Evolutionary conservation across 169 alveolate species (phyloP).

Genomic region (Cryptosporidium baileyi): DNA sequence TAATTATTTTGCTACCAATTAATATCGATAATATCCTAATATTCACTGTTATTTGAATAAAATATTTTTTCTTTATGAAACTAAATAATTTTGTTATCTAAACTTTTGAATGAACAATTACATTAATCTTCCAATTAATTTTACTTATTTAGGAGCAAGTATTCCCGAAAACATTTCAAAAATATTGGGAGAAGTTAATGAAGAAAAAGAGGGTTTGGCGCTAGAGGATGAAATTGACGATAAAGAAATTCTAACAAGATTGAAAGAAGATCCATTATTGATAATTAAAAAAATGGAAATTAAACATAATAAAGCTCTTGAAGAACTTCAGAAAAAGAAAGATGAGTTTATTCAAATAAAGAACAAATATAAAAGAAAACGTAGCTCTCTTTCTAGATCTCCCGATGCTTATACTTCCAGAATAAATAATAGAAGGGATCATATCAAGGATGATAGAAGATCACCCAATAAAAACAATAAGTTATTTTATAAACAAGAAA

Average conservation of each 20-base stretch:
- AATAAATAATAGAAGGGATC: neutral
- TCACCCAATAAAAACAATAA: neutral
- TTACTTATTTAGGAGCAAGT: neutral
- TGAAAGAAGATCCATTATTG: conserved; percentile 49
- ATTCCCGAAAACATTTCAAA: conserved; percentile 50
- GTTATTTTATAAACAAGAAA: conserved; percentile 2
- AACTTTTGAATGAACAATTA: too few relatives aligned
- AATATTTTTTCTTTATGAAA: too few relatives aligned
- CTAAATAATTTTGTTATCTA: too few relatives aligned
- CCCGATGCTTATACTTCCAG: too few relatives aligned
- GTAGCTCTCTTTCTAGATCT: conserved; percentile 50
- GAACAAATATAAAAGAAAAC: neutral
- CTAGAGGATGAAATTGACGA: conserved; percentile 4
- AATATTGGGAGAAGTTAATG: conserved; percentile 8
- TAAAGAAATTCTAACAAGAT: conserved; percentile 33
- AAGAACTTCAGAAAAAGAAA: conserved; percentile 10
- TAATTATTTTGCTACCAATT: too few relatives aligned
- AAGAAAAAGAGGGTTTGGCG: neutral
- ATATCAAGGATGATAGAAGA: neutral
- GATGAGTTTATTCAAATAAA: neutral
- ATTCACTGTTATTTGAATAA: too few relatives aligned
- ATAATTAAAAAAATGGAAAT: conserved; percentile 36
- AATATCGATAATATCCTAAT: too few relatives aligned
- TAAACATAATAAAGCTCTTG: conserved; percentile 37
- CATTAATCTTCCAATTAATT: neutral